Base-by-base conservation (phyloP, 441 rosid species). In the Adansonia rubrostipa region DNA sequence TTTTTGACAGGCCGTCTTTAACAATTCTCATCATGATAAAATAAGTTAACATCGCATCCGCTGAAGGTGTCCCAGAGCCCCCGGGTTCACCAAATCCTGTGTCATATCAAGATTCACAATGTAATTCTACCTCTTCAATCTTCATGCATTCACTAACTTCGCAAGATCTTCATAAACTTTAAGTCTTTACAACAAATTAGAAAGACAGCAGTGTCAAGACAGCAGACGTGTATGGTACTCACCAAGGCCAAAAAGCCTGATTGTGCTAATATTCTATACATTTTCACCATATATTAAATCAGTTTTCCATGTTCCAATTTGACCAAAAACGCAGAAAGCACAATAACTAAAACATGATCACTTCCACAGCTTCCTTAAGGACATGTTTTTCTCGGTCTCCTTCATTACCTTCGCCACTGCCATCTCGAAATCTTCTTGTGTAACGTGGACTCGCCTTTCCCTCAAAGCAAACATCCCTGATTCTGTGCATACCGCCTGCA, bases 311-410 rank as follows among this genome's bases (percentile, higher is more conserved):
- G 20, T 71, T 33, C 61, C 44, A 20, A 13, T 71, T 14, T 61
- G 20, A 48, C 10, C 70, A 28, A 36, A 36, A 6, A 67, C 22
- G 3, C 17, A 51, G 2, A 48, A 13, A 13, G 40, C 20, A 50
- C n/a, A 22, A 22, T 14, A 51, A 51, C 6, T 28, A 24, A 22
- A 57, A 19, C 9, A 13, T 17, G 44, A 74, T 75, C 78, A 85
- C 87, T 94, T 94, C 98, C 97, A 94, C 4, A 94, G 88, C 87
- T 94, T 94, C 78, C 96, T 86, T 74, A 94, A 66, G 6, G 98
- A 94, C 98, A 94, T 92, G 85, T 94, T 94, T 88, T 94, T 94
- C 88, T 94, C 97, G 0, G 96, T 92, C 79, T 94, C 98, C 93
- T 94, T 94, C 98, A 94, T 94, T 8, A 92, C 98, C 91, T 94